A percentile compares a stretch with the other conserved stretches of the same genome.
These are phyloP conservation scores for Zhuliangozyma blackwelliae DNA, from an alignment of 1,139 yeast genomes.

Conservation along the genomic window DNA sequence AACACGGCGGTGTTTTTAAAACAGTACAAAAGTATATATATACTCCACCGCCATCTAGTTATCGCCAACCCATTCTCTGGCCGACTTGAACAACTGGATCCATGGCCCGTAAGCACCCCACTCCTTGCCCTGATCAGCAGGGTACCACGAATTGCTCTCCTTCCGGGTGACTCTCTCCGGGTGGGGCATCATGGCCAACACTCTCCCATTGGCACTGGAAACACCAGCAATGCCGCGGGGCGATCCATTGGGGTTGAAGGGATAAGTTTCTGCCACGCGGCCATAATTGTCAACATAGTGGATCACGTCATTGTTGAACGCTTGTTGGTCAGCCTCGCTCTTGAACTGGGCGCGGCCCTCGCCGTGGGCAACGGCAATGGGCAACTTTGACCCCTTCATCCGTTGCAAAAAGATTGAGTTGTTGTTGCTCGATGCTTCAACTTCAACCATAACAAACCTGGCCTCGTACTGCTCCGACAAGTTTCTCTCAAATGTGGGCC, in stretches of 20 bases:
- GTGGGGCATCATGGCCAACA: conserved; percentile 98
- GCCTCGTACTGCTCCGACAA: conserved; percentile 95
- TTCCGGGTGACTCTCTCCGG: conserved; percentile 92
- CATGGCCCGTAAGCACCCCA: conserved; percentile 89
- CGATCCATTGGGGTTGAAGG: conserved; percentile 96
- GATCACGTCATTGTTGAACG: conserved; percentile 52
- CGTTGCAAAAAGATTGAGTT: conserved; percentile 77
- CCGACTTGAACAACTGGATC: conserved; percentile 89
- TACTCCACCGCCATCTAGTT: conserved; percentile 14
- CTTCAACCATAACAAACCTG: conserved; percentile 86
- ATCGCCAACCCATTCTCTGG: conserved; percentile 86
- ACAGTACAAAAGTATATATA: too few species aligned
- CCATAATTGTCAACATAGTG: conserved; percentile 92
- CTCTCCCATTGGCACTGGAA: conserved; percentile 86
- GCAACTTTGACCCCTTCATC: conserved; percentile 89
- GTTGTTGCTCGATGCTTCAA: conserved; percentile 45
- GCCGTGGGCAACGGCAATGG: conserved; percentile 98
- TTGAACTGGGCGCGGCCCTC: conserved; percentile 89
- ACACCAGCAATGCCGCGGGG: conserved; percentile 93
- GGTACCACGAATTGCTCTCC: conserved; percentile 91
- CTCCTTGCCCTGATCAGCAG: conserved; percentile 56
- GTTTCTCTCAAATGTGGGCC: conserved; percentile 97
- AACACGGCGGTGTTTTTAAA: too few species aligned
- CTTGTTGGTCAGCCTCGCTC: conserved; percentile 33
- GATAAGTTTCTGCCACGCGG: conserved; percentile 72